Evolutionary conservation across 257 asterid species (phyloP).

Genomic region (Paraleonurus japonicus): DNA sequence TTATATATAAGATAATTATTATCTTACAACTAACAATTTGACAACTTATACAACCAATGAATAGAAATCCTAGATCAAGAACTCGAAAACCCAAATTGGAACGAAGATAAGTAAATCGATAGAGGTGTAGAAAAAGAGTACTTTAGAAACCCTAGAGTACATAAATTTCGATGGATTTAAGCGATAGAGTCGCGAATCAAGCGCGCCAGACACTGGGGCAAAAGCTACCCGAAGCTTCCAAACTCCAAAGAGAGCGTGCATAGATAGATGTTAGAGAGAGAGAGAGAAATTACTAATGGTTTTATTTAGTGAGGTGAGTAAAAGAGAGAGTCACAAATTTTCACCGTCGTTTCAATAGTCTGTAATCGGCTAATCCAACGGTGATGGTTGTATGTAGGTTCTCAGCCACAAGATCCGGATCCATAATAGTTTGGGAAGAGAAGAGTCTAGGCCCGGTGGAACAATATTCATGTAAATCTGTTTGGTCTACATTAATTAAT

Average conservation of each 20-base stretch:
- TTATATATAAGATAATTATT: not conserved
- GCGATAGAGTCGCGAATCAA: constrained; percentile 23
- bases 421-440: constrained; percentile 3
- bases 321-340: constrained; percentile 21
- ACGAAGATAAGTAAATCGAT: not conserved
- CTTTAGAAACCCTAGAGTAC: constrained; percentile 26
- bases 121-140: not conserved
- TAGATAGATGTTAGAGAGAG: not conserved
- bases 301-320: too few relatives aligned
- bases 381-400: not conserved
- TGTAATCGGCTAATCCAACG: constrained; percentile 33
- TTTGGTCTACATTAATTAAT: not conserved
- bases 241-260: constrained; percentile 16
- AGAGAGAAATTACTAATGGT: too few relatives aligned
- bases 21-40: constrained; percentile 3
- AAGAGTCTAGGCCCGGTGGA: constrained; percentile 19
- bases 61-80: constrained; percentile 38
- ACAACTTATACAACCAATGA: constrained; percentile 5
- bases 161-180: constrained; percentile 12
- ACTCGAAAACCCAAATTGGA: constrained; percentile 20
- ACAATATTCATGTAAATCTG: not conserved
- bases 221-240: constrained; percentile 31
- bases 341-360: constrained; percentile 31
- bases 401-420: constrained; percentile 42
- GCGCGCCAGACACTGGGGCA: constrained; percentile 3